A percentile compares a stretch with the other conserved stretches of the same genome.
phyloP scores from a whole-genome alignment of 768 basidiomycete genomes.

The Pulveroboletus sp. region DNA sequence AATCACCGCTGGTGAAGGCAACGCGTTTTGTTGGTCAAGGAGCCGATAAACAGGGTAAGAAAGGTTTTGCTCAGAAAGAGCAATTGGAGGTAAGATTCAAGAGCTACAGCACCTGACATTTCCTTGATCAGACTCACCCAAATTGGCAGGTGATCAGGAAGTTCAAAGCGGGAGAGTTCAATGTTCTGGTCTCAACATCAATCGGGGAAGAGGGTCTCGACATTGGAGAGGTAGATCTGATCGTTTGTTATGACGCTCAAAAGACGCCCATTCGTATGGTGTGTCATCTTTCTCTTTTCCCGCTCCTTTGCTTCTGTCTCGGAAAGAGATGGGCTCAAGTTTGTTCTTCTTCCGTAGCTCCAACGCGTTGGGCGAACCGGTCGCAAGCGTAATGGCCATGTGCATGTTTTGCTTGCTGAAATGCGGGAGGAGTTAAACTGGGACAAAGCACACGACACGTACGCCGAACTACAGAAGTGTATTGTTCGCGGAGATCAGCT shows the following conservation, averaged over 20 bases:
- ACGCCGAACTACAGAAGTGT: slow-evolving; percentile 82
- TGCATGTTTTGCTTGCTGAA: slow-evolving; percentile 90
- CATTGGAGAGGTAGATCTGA: slow-evolving; percentile 95
- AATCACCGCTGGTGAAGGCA: slow-evolving; percentile 74
- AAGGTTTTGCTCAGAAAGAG: slow-evolving; percentile 86
- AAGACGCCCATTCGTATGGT: slow-evolving; percentile 97
- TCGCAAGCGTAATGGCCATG: slow-evolving; percentile 80
- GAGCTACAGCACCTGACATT: background rate
- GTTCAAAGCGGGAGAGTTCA: slow-evolving; percentile 85
- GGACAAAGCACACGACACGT: slow-evolving; percentile 79
- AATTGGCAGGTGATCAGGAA: slow-evolving; percentile 65
- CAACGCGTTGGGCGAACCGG: slow-evolving; percentile 96
- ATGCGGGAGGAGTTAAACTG: slow-evolving; percentile 88
- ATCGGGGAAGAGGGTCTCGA: slow-evolving; percentile 98
- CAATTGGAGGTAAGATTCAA: slow-evolving; percentile 70
- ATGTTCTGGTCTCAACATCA: slow-evolving; percentile 91
- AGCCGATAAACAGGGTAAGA: slow-evolving; percentile 76
- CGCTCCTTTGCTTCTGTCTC: background rate
- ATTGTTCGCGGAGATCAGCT: slow-evolving; percentile 83
- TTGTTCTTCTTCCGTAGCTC: slow-evolving; percentile 46
- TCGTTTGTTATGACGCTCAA: slow-evolving; percentile 94
- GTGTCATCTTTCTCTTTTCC: slow-evolving; percentile 19
- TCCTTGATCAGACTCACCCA: slow-evolving; percentile 8
- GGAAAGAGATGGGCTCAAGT: background rate
- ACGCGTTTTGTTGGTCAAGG: slow-evolving; percentile 90